phyloP scores from a whole-genome alignment of 2,329 filamentous ascomycete species.

The Lecanoromycetidae sp. region DNA sequence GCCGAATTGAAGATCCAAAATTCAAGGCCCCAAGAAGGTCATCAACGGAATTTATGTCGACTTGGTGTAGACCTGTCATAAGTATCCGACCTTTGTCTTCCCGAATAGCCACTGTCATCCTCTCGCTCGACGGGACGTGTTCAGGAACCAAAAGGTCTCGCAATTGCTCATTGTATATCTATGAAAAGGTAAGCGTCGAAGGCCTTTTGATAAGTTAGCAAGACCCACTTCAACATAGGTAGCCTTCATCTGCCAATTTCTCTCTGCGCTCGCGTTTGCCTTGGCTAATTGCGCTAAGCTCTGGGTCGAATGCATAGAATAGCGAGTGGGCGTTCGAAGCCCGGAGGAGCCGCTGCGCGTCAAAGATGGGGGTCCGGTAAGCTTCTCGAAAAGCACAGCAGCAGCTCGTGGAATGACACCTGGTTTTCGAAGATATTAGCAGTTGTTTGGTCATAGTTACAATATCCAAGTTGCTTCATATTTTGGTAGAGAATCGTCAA shows the following conservation, averaged over 20 bases:
- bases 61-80: slow-evolving; percentile 75
- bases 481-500: neutral
- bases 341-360: slow-evolving; percentile 62
- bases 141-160: slow-evolving; percentile 81
- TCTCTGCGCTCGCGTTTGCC: slow-evolving; percentile 39
- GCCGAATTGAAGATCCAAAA: slow-evolving; percentile 84
- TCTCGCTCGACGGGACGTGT: slow-evolving; percentile 53
- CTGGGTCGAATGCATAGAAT: slow-evolving; percentile 50
- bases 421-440: slow-evolving; percentile 29
- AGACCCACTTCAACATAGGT: slow-evolving; percentile 62
- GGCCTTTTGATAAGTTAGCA: neutral
- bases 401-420: slow-evolving; percentile 94
- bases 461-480: neutral
- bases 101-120: slow-evolving; percentile 73
- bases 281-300: slow-evolving; percentile 30
- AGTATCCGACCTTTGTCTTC: slow-evolving; percentile 96
- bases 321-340: slow-evolving; percentile 66
- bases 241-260: slow-evolving; percentile 81
- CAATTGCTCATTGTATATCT: slow-evolving; percentile 96
- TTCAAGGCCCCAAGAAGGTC: slow-evolving; percentile 81
- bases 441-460: neutral
- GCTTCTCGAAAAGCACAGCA: slow-evolving; percentile 71
- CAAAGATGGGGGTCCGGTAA: slow-evolving; percentile 47
- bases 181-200: slow-evolving; percentile 18
- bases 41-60: slow-evolving; percentile 81